Evolutionary conservation across 1,284 basidiomycete species (phyloP).

Genomic region (Austroboletus sp.): DNA sequence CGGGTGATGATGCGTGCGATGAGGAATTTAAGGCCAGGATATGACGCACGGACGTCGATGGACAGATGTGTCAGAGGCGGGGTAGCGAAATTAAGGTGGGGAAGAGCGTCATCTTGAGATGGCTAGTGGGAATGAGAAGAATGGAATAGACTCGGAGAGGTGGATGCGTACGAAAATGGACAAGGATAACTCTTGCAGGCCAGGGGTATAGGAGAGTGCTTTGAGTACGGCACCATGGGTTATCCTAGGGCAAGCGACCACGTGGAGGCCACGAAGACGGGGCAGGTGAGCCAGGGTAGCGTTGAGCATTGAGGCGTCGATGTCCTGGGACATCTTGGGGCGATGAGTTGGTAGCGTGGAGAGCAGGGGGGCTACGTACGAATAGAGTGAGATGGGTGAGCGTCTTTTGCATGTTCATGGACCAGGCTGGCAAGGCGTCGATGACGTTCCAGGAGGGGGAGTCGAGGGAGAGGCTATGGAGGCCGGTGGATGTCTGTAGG

Average conservation of each 20-base stretch:
- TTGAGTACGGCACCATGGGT: conserved; percentile 46
- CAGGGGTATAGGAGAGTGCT: conserved; percentile 42
- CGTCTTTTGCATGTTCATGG: conserved; percentile 33
- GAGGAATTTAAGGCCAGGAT: conserved; percentile 13
- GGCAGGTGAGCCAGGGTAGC: conserved; percentile 46
- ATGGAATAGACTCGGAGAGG: not conserved
- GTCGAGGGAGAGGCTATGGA: conserved; percentile 49
- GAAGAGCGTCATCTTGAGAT: conserved; percentile 23
- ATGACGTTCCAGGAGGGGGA: conserved; percentile 55
- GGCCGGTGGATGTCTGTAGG: conserved; percentile 35
- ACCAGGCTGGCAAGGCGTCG: conserved; percentile 54
- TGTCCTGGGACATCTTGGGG: conserved; percentile 47
- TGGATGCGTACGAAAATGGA: conserved; percentile 44
- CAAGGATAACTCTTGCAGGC: conserved; percentile 53
- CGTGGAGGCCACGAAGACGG: conserved; percentile 48
- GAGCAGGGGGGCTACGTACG: conserved; percentile 37
- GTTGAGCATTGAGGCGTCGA: conserved; percentile 48
- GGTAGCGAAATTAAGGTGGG: conserved; percentile 33
- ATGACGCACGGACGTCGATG: conserved; percentile 41
- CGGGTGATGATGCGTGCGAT: conserved; percentile 17
- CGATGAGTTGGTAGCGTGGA: not conserved
- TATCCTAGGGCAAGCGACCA: conserved; percentile 52
- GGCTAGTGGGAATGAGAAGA: conserved; percentile 30
- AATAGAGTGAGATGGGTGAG: conserved; percentile 51
- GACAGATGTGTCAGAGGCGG: conserved; percentile 47